These are phyloP conservation scores for Blumeria hordei DNA, from an alignment of 2,329 filamentous ascomycete species.

Conservation along the genomic window DNA sequence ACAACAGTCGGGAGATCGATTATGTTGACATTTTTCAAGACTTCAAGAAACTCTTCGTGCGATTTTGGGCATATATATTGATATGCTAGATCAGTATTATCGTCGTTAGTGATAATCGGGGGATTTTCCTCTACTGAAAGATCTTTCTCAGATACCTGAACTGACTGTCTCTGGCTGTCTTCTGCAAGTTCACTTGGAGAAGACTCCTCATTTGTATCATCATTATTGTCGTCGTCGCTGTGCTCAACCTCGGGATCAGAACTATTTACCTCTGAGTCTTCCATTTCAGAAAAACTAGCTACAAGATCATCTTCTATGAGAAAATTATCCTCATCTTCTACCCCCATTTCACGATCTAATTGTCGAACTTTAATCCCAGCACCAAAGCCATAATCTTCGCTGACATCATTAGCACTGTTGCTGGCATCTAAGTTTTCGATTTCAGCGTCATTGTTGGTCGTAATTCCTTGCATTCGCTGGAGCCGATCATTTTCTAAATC, in stretches of 20 bases:
- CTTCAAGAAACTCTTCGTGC: slow-evolving; percentile 45
- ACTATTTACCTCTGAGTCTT: slow-evolving; percentile 21
- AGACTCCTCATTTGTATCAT: slow-evolving; percentile 27
- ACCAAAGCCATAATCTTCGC: slow-evolving; percentile 36
- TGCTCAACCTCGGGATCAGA: slow-evolving; percentile 16
- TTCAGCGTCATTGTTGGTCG: slow-evolving; percentile 40
- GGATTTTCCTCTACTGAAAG: slow-evolving; percentile 23
- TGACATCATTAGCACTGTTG: slow-evolving; percentile 19
- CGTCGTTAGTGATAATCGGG: slow-evolving; percentile 18
- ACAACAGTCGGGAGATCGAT: slow-evolving; percentile 53
- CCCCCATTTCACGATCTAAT: slow-evolving; percentile 31
- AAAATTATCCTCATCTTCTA: slow-evolving; percentile 91
- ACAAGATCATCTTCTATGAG: slow-evolving; percentile 72
- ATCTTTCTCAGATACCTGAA: slow-evolving; percentile 15
- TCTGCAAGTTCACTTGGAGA: slow-evolving; percentile 26
- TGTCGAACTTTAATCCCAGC: slow-evolving; percentile 28
- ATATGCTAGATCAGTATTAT: slow-evolving; percentile 41
- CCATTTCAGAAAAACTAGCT: slow-evolving; percentile 49
- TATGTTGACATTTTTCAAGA: slow-evolving; percentile 34
- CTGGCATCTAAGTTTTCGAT: slow-evolving; percentile 19
- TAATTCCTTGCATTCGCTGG: slow-evolving; percentile 68
- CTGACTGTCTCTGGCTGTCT: slow-evolving; percentile 20
- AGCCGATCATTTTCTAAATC: slow-evolving; percentile 64
- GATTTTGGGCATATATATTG: slow-evolving; percentile 69
- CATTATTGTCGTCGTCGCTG: slow-evolving; percentile 10